A percentile compares a stretch with the other conserved stretches of the same genome.
Conservation (phyloP, 768 basidiomycete genomes). For the Tricholoma sp. region DNA sequence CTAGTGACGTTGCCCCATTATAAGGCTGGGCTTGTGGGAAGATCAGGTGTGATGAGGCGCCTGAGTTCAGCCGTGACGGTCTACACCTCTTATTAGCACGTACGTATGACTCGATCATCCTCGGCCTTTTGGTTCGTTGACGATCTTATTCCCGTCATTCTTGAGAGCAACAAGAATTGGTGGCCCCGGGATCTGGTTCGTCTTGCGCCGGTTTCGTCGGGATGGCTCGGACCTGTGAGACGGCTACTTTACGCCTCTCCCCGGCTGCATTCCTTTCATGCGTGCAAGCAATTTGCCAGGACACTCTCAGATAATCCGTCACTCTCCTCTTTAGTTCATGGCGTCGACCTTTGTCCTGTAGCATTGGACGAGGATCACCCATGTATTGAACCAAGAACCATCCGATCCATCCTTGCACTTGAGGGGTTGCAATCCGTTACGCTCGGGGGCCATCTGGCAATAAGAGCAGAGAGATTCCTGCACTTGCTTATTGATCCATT, state of each 20-base stretch:
- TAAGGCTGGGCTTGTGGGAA: too few relatives aligned
- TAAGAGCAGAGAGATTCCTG: constrained; percentile 44
- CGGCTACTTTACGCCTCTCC: constrained; percentile 43
- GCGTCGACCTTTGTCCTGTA: constrained; percentile 36
- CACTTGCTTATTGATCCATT: constrained; percentile 36
- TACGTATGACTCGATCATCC: neutral
- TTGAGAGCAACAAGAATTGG: constrained; percentile 46
- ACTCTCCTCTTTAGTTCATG: constrained; percentile 32
- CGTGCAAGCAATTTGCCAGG: constrained; percentile 36
- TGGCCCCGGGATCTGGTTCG: constrained; percentile 47
- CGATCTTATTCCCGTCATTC: constrained; percentile 49
- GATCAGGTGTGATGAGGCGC: too few relatives aligned
- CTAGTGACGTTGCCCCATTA: too few relatives aligned
- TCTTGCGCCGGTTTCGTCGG: constrained; percentile 45
- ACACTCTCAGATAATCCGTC: constrained; percentile 33
- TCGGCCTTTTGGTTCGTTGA: constrained; percentile 31
- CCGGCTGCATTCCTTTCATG: constrained; percentile 33
- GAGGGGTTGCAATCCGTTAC: constrained; percentile 37
- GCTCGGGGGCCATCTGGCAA: constrained; percentile 44
- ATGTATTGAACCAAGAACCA: constrained; percentile 26
- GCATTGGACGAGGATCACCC: constrained; percentile 12
- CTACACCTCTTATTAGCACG: neutral
- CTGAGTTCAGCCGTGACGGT: too few relatives aligned
- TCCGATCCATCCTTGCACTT: constrained; percentile 38
- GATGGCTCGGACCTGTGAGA: constrained; percentile 41